These are phyloP conservation scores for Haematococcus lacustris DNA, from an alignment of 139 green algal species.

Conservation along the genomic window DNA sequence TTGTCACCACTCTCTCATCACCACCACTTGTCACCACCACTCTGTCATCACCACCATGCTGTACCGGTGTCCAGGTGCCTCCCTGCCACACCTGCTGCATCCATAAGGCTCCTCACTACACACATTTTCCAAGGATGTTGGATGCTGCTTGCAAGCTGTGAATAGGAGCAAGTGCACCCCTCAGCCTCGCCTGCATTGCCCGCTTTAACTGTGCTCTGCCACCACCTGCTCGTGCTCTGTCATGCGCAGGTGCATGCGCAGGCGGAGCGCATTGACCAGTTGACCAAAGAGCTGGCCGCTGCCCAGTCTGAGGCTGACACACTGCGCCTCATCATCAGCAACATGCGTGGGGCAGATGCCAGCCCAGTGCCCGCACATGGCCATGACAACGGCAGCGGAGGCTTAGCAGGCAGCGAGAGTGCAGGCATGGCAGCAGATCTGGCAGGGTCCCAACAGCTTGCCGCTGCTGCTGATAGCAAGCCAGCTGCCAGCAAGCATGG, in stretches of 20 bases:
- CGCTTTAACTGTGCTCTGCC: neutral
- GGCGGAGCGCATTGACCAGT: constrained; percentile 2
- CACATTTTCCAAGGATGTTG: neutral
- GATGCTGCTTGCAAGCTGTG: neutral
- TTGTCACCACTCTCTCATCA: neutral
- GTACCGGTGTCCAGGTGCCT: too few species aligned
- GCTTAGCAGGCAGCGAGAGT: too few species aligned
- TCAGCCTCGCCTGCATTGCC: neutral
- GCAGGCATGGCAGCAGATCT: too few species aligned
- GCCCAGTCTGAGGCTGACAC: constrained; percentile 13
- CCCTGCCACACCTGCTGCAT: too few species aligned
- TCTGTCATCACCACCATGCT: neutral
- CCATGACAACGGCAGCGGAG: too few species aligned
- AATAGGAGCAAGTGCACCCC: neutral
- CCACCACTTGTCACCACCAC: neutral
- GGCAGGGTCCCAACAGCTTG: too few species aligned
- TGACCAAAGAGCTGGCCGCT: constrained; percentile 8
- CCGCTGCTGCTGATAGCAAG: too few species aligned
- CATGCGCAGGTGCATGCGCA: neutral
- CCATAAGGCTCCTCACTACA: too few species aligned
- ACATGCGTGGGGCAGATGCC: constrained; percentile 6
- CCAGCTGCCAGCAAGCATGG: too few species aligned
- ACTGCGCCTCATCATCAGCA: constrained; percentile 25
- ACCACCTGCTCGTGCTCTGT: neutral
- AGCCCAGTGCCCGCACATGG: too few species aligned